phyloP scores from a whole-genome alignment of 371 early-diverging fungal species.

The Lichtheimia hyalospora region DNA sequence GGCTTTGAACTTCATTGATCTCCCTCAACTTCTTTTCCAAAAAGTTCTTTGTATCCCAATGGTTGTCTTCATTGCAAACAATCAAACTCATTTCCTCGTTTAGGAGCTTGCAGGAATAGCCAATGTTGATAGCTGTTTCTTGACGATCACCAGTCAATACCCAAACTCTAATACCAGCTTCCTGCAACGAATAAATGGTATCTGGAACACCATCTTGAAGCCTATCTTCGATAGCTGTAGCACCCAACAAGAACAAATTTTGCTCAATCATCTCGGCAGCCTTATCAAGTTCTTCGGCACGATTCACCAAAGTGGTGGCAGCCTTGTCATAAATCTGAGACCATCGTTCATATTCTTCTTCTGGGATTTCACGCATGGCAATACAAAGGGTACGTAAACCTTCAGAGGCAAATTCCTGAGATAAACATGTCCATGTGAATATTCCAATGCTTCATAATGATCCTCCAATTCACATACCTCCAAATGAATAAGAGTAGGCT shows the following conservation, averaged over 20 bases:
- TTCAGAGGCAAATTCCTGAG: conserved; percentile 80
- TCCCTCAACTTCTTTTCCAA: conserved; percentile 74
- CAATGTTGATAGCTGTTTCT: conserved; percentile 94
- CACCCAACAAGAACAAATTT: conserved; percentile 89
- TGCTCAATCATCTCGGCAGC: conserved; percentile 96
- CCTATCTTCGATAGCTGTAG: conserved; percentile 99
- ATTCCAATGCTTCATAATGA: no score
- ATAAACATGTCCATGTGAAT: neutral
- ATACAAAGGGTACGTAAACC: conserved; percentile 94
- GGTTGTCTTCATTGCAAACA: conserved; percentile 79
- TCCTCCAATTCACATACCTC: conserved; percentile 41
- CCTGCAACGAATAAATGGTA: conserved; percentile 93
- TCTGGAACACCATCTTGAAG: conserved; percentile 98
- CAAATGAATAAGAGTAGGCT: conserved; percentile 70
- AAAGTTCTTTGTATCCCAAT: conserved; percentile 78
- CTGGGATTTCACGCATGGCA: conserved; percentile 89
- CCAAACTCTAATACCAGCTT: conserved; percentile 97
- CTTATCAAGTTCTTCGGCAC: conserved; percentile 83
- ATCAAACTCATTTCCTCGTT: conserved; percentile 85
- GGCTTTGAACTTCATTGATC: conserved; percentile 55
- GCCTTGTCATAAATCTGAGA: conserved; percentile 83
- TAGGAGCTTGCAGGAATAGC: conserved; percentile 85
- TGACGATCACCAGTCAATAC: conserved; percentile 94
- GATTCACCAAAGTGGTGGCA: conserved; percentile 85
- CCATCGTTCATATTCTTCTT: conserved; percentile 89